A percentile compares a stretch with the other conserved stretches of the same genome.
Evolutionary conservation across 805 yeast genomes (phyloP).

Genomic region (Yamadazyma takamatsuzukensis): DNA sequence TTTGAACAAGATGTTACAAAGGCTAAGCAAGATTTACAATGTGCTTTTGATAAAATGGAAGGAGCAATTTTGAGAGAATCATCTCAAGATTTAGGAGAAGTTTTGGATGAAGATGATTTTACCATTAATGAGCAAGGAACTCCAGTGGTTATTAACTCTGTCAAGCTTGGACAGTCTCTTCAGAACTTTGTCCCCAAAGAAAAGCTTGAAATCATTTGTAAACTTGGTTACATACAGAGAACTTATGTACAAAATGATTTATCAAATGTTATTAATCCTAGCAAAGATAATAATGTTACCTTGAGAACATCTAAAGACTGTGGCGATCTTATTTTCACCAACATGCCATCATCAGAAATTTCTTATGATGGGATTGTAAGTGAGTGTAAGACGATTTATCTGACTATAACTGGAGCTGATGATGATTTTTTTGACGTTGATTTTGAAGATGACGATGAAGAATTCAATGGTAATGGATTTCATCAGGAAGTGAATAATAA

Average conservation of each 20-base stretch:
- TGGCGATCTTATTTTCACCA: slow-evolving; percentile 42
- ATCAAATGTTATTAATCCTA: slow-evolving; percentile 32
- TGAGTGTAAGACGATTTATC: slow-evolving; percentile 73
- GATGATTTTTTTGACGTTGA: slow-evolving; percentile 96
- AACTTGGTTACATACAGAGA: slow-evolving; percentile 37
- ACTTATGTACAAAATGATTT: slow-evolving; percentile 36
- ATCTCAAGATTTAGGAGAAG: slow-evolving; percentile 43
- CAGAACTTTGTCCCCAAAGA: slow-evolving; percentile 82
- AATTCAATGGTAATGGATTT: slow-evolving; percentile 15
- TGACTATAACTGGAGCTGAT: slow-evolving; percentile 81
- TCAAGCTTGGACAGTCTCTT: slow-evolving; percentile 80
- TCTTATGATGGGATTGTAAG: slow-evolving; percentile 89
- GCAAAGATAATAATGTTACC: slow-evolving; percentile 22
- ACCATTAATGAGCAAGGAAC: slow-evolving; percentile 45
- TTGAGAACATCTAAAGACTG: slow-evolving; percentile 30
- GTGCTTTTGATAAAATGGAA: slow-evolving; percentile 79
- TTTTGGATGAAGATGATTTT: slow-evolving; percentile 51
- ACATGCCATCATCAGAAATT: slow-evolving; percentile 80
- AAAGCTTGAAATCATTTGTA: slow-evolving; percentile 45
- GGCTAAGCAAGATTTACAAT: slow-evolving; percentile 74
- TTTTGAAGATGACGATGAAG: slow-evolving; percentile 89
- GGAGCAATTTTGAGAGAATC: slow-evolving; percentile 77
- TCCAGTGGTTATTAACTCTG: slow-evolving; percentile 66
- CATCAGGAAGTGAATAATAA: slow-evolving; percentile 14
- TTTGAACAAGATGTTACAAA: slow-evolving; percentile 60